Conservation (phyloP, 108 stramenopile genomes). For the Stephanodiscus triporus region DNA sequence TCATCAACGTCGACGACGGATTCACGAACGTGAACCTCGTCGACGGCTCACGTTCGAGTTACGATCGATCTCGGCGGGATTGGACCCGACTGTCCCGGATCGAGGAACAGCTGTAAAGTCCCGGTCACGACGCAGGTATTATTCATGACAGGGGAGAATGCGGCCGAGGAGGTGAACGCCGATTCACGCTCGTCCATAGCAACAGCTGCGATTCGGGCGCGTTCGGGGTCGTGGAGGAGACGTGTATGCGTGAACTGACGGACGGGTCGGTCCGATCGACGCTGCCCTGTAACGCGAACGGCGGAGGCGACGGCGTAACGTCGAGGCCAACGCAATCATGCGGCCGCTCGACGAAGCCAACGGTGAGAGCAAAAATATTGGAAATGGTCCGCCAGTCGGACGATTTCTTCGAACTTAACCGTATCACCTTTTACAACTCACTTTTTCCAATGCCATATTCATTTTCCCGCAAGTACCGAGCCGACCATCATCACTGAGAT, state of each 20-base stretch:
- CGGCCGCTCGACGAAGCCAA: too few relatives aligned
- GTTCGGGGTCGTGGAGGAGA: conserved; percentile 1
- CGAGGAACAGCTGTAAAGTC: conserved; percentile 16
- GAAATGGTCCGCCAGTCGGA: too few relatives aligned
- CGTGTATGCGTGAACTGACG: too few relatives aligned
- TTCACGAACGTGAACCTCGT: not conserved
- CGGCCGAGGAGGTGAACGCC: conserved; percentile 20
- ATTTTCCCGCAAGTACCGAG: not conserved
- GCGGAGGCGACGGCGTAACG: not conserved
- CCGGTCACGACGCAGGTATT: conserved; percentile 29
- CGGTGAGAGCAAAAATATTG: too few relatives aligned
- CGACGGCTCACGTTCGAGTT: conserved; percentile 19
- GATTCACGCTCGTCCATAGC: conserved; percentile 28
- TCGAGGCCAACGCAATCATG: too few relatives aligned
- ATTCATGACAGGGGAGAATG: conserved; percentile 28
- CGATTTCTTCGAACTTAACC: too few relatives aligned
- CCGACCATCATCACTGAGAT: not conserved
- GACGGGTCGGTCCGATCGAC: conserved; percentile 2
- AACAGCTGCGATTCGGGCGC: conserved; percentile 23
- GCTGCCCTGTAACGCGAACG: not conserved
- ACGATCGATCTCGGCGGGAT: not conserved
- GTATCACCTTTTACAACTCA: too few relatives aligned
- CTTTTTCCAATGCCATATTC: too few relatives aligned
- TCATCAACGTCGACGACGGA: conserved; percentile 25
- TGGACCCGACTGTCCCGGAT: conserved; percentile 8